A percentile compares a stretch with the other conserved stretches of the same genome.
phyloP scores from a whole-genome alignment of 768 basidiomycete species.

The Kwoniella newhampshirensis region DNA sequence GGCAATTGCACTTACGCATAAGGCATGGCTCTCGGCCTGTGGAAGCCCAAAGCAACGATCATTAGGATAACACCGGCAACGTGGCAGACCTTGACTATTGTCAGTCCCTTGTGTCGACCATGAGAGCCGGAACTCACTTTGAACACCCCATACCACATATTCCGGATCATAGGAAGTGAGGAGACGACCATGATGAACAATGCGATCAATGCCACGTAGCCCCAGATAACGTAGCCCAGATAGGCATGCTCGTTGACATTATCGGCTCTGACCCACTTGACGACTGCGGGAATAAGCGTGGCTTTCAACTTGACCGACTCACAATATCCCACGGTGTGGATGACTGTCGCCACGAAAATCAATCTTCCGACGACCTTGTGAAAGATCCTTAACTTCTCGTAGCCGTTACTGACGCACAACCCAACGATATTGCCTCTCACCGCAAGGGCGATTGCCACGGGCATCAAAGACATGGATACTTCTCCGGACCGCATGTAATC shows the following conservation, averaged over 20 bases:
- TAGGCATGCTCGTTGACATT: conserved; percentile 8
- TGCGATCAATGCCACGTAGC: conserved; percentile 59
- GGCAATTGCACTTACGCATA: conserved; percentile 33
- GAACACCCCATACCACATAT: conserved; percentile 67
- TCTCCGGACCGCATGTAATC: conserved; percentile 44
- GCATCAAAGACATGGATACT: conserved; percentile 45
- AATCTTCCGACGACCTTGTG: conserved; percentile 41
- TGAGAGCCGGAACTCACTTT: conserved; percentile 5
- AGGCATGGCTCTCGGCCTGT: conserved; percentile 59
- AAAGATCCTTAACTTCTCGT: conserved; percentile 37
- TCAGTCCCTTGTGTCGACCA: no score
- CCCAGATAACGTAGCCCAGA: conserved; percentile 7
- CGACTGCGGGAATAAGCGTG: conserved; percentile 12
- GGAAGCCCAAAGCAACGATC: conserved; percentile 61
- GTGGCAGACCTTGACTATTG: conserved; percentile 63
- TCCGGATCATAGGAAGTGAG: conserved; percentile 63
- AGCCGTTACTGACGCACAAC: conserved; percentile 38
- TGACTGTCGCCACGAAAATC: conserved; percentile 34
- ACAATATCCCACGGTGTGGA: conserved; percentile 45
- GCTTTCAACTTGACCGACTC: conserved; percentile 9
- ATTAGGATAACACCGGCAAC: conserved; percentile 60
- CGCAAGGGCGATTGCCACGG: conserved; percentile 43
- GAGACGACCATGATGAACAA: conserved; percentile 64
- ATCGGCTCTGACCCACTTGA: conserved; percentile 33
- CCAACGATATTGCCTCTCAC: conserved; percentile 46